Evolutionary conservation across 768 basidiomycete genomes (phyloP), one percentile per base, ranked within the genome.

Genomic region (Rhodotorula diobovata): DNA sequence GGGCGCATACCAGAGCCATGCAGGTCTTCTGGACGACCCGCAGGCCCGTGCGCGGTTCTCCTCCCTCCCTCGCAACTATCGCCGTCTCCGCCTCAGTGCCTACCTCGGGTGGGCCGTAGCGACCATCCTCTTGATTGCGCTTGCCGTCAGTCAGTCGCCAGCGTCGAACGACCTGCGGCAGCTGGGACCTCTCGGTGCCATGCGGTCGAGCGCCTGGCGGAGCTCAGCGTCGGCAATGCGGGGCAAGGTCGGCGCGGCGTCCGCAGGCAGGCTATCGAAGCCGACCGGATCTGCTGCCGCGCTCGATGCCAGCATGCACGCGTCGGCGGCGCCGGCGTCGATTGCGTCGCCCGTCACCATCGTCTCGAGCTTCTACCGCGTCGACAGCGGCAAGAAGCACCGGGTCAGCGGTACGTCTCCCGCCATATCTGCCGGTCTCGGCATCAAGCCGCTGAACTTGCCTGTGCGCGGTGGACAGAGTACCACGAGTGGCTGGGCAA

Each of bases 361-460:
- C 58, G 68, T 75, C 18, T 77, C 76, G 54, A 66, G 67, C 39
- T 77, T 77, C 68, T 77, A 70, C 63, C 67, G 66, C 30, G 63
- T 77, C 25, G 60, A 67, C 25, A 57, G 62, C 10, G 76, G 76
- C 25, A 74, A 72, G 68, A 77, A 77, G 55, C 76, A 77, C 48
- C 45, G 64, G 16, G 67, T 75, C 3, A 64, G 65, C 46, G 76
- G 75, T 76, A 50, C 34, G 75, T 60, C 25, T n/a, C n/a, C n/a
- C n/a, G n/a, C n/a, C n/a, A 28, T 25, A 16, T 16, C 18, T 56
- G 25, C 2, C 21, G 34, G 20, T n/a, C 28, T 10, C 5, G 2
- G 16, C 28, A 5, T 28, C 9, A 16, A 2, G 1, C 12, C 16
- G n/a, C n/a, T 53, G 51, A 53, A 12, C 30, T 59, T 10, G 2